Evolutionary conservation across 805 yeast genomes (phyloP).

Genomic region (Lachancea sp.): DNA sequence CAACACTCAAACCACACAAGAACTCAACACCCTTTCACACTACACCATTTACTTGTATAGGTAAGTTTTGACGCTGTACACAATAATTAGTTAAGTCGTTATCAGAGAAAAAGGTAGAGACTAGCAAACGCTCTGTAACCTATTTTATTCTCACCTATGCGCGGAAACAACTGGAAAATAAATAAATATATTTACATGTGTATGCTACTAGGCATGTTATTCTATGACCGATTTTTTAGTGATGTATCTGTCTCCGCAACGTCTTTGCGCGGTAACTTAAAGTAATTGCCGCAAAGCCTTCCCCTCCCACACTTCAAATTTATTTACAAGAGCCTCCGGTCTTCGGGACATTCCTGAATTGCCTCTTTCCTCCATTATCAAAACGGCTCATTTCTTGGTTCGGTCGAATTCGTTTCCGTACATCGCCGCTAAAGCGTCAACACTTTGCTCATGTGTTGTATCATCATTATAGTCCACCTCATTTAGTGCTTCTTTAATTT

Average conservation of each 20-base stretch:
- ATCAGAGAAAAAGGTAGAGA: neutral
- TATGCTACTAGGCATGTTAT: too few relatives aligned
- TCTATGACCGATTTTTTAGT: neutral
- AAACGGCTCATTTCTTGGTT: conserved; percentile 3
- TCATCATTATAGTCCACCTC: conserved; percentile 11
- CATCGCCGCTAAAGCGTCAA: conserved; percentile 14
- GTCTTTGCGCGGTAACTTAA: too few relatives aligned
- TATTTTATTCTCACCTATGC: too few relatives aligned
- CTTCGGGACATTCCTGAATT: too few relatives aligned
- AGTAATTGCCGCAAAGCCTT: too few relatives aligned
- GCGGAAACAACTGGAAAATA: neutral
- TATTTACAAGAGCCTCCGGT: too few relatives aligned
- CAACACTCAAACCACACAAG: neutral
- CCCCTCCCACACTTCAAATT: too few relatives aligned
- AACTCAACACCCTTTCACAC: conserved; percentile 1
- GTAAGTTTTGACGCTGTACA: conserved; percentile 11
- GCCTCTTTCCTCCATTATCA: neutral
- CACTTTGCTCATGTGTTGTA: conserved; percentile 7
- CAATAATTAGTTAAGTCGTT: conserved; percentile 6
- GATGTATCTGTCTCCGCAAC: neutral
- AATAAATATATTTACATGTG: too few relatives aligned
- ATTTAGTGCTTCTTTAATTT: conserved; percentile 15
- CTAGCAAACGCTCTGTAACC: neutral
- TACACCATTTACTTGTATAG: conserved; percentile 3
- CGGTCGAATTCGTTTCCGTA: conserved; percentile 16